These are phyloP conservation scores for Nothophytophthora sp. DNA, from an alignment of 352 stramenopile genomes.

Conservation along the genomic window DNA sequence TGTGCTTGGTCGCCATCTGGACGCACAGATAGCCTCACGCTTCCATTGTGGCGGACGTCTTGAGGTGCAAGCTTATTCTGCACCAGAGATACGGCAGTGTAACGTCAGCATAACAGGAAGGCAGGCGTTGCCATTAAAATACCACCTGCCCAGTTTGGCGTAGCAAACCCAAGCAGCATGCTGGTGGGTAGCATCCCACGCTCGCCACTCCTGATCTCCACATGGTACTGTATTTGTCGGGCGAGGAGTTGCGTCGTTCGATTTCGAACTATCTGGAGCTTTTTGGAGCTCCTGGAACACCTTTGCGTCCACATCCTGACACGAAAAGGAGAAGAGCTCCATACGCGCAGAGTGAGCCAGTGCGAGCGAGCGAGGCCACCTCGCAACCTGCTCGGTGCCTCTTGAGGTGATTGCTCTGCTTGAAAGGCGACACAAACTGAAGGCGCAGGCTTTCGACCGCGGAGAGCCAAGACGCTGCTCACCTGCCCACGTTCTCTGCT, in stretches of 20 bases:
- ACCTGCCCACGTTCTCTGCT: slow-evolving; percentile 4
- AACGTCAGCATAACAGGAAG: slow-evolving; percentile 8
- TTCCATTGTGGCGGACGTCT: not conserved
- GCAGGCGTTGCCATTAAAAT: too few species aligned
- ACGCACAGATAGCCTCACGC: not conserved
- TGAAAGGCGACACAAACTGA: too few species aligned
- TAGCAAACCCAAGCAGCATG: slow-evolving; percentile 7
- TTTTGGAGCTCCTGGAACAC: slow-evolving; percentile 1
- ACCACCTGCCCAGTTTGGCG: slow-evolving; percentile 12
- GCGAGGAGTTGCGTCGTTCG: slow-evolving; percentile 6
- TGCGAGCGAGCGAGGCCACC: not conserved
- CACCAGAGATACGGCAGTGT: too few species aligned
- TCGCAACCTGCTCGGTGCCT: too few species aligned
- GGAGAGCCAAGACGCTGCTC: slow-evolving; percentile 1
- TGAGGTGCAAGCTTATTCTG: slow-evolving; percentile 1
- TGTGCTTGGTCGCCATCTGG: slow-evolving; percentile 10
- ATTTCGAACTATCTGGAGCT: slow-evolving; percentile 14
- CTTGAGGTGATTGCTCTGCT: too few species aligned
- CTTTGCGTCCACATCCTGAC: not conserved
- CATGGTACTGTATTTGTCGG: slow-evolving; percentile 18
- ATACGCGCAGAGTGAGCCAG: slow-evolving; percentile 20
- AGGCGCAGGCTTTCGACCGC: too few species aligned
- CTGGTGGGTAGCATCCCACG: not conserved
- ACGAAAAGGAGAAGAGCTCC: not conserved
- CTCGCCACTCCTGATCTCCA: slow-evolving; percentile 5